phyloP scores from a whole-genome alignment of 257 asterid species.

The Handroanthus guayacan region DNA sequence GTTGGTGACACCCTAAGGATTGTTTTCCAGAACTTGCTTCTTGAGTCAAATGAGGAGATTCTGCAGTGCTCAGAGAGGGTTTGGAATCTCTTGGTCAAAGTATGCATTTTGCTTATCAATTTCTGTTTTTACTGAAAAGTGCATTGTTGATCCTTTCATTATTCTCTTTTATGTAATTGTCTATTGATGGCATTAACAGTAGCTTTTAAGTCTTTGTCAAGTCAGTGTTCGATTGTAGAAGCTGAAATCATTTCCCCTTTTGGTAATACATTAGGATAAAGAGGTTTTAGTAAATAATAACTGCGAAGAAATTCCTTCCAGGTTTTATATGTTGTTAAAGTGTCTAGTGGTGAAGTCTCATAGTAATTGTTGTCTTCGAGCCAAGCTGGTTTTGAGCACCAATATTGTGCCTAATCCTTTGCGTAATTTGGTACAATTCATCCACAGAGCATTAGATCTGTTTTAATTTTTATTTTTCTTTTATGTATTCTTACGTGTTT shows the following conservation, averaged over 20 bases:
- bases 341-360: neutral
- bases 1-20: slow-evolving; percentile 96
- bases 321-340: slow-evolving; percentile 16
- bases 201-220: neutral
- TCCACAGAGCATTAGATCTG: neutral
- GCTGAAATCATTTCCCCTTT: neutral
- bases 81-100: slow-evolving; percentile 89
- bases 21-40: slow-evolving; percentile 96
- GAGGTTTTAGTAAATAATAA: slow-evolving; percentile 8
- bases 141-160: slow-evolving; percentile 15
- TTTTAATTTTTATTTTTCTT: neutral
- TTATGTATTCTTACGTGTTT: slow-evolving; percentile 1
- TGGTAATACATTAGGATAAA: neutral
- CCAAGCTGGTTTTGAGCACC: slow-evolving; percentile 6
- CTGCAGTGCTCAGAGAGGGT: slow-evolving; percentile 91
- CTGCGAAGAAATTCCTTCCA: neutral
- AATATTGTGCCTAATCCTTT: neutral
- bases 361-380: neutral
- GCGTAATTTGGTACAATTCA: neutral
- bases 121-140: neutral
- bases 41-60: slow-evolving; percentile 93
- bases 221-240: neutral
- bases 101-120: slow-evolving; percentile 43
- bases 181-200: neutral
- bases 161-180: slow-evolving; percentile 15